Percentiles rank a stretch among this genome's conserved stretches.
These are phyloP conservation scores for Immersiporthe knoxdaviesiana DNA, from an alignment of 2,329 filamentous ascomycete genomes.

Conservation along the genomic window DNA sequence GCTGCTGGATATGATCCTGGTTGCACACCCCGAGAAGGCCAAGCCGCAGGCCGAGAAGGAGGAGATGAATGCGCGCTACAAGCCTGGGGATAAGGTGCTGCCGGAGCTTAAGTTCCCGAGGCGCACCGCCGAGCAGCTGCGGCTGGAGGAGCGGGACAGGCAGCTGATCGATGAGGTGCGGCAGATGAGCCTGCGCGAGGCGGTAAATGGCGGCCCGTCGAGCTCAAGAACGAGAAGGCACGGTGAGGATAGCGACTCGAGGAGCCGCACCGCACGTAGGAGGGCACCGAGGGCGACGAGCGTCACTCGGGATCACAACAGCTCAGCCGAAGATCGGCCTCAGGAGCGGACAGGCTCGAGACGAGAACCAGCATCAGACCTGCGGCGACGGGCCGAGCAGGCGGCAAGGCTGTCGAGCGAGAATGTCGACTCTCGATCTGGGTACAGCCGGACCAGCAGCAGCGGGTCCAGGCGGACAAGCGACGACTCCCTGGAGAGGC, in stretches of 20 bases:
- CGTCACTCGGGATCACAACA: slow-evolving; percentile 41
- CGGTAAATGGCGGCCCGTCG: slow-evolving; percentile 50
- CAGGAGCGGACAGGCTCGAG: slow-evolving; percentile 35
- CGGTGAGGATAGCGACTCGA: slow-evolving; percentile 32
- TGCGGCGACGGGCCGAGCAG: slow-evolving; percentile 37
- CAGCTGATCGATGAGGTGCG: slow-evolving; percentile 72
- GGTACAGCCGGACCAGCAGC: slow-evolving; percentile 43
- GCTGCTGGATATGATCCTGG: slow-evolving; percentile 84
- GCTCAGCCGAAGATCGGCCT: slow-evolving; percentile 38
- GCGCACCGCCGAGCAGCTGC: slow-evolving; percentile 56
- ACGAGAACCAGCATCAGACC: slow-evolving; percentile 38
- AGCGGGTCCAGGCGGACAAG: slow-evolving; percentile 51
- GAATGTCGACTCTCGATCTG: slow-evolving; percentile 38
- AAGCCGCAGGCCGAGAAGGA: slow-evolving; percentile 73
- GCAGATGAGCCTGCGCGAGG: slow-evolving; percentile 73
- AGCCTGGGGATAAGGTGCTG: slow-evolving; percentile 78
- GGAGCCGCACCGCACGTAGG: slow-evolving; percentile 31
- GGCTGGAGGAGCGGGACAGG: slow-evolving; percentile 67
- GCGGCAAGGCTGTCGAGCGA: slow-evolving; percentile 45
- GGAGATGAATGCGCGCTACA: slow-evolving; percentile 77
- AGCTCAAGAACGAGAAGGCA: slow-evolving; percentile 34
- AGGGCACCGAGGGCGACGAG: slow-evolving; percentile 32
- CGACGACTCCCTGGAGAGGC: slow-evolving; percentile 43
- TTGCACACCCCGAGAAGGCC: slow-evolving; percentile 75
- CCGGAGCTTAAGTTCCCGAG: slow-evolving; percentile 60